phyloP scores from a whole-genome alignment of 345 rosid species.

The Eucalyptus tenuipes region DNA sequence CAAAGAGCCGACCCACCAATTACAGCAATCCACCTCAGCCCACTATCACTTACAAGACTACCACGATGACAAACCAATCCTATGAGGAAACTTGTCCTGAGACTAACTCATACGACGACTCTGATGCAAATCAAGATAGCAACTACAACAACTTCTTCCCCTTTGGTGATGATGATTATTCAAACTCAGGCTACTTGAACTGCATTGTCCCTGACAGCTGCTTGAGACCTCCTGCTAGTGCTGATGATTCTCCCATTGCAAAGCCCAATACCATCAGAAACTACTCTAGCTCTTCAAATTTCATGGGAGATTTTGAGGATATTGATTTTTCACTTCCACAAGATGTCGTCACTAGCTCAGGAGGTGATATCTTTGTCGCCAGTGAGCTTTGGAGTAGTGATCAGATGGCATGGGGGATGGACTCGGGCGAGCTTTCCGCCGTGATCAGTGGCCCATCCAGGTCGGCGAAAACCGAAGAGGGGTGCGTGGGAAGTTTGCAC shows the following conservation, averaged over 20 bases:
- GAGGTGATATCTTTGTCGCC: background rate
- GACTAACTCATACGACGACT: background rate
- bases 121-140: background rate
- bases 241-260: background rate
- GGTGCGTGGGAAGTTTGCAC: background rate
- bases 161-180: background rate
- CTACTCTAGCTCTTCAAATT: background rate
- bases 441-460: slow-evolving; percentile 25
- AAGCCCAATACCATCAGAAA: background rate
- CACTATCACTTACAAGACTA: background rate
- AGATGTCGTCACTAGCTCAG: background rate
- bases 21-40: slow-evolving; percentile 5
- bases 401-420: slow-evolving; percentile 21
- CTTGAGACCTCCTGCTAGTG: slow-evolving; percentile 55
- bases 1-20: background rate
- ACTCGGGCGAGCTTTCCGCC: slow-evolving; percentile 44
- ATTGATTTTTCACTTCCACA: background rate
- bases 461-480: background rate
- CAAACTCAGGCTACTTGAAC: slow-evolving; percentile 78
- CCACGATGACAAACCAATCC: background rate
- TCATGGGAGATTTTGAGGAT: background rate
- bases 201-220: slow-evolving; percentile 93
- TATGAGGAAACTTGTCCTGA: background rate
- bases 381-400: background rate
- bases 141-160: slow-evolving; percentile 38